Evolutionary conservation across 805 yeast species (phyloP).

Genomic region (Ogataea thermomethanolica): DNA sequence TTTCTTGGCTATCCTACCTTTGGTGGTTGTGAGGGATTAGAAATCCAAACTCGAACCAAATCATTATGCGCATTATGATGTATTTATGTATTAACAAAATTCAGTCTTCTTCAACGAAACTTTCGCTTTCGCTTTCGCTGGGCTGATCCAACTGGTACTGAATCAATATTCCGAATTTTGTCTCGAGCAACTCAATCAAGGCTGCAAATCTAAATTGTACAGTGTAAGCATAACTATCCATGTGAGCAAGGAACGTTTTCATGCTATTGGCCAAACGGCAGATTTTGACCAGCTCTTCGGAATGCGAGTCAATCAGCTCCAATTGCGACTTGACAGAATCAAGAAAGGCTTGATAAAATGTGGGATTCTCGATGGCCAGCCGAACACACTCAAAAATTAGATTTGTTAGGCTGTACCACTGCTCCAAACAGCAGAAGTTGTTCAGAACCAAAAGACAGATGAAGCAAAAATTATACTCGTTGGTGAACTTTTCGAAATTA

Average conservation of each 20-base stretch:
- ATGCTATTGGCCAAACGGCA: conserved; percentile 10
- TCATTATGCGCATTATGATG: not conserved
- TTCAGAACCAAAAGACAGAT: conserved; percentile 50
- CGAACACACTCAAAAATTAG: conserved; percentile 38
- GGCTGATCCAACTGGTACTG: conserved; percentile 8
- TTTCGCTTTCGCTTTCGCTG: conserved; percentile 6
- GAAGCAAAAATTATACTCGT: conserved; percentile 54
- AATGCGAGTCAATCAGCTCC: conserved; percentile 34
- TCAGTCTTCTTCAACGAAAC: conserved; percentile 2
- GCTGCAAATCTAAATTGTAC: conserved; percentile 15
- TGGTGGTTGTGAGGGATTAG: not conserved
- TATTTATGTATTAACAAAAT: not conserved
- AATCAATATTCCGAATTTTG: conserved; percentile 11
- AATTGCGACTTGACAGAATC: conserved; percentile 36
- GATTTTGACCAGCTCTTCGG: conserved; percentile 12
- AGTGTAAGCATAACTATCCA: conserved; percentile 10
- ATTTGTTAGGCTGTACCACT: conserved; percentile 55
- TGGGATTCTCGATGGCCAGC: conserved; percentile 23
- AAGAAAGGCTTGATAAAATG: conserved; percentile 34
- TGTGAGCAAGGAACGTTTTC: conserved; percentile 12
- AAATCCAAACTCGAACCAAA: conserved; percentile 1
- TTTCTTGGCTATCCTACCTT: conserved; percentile 1
- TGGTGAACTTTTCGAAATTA: conserved; percentile 38
- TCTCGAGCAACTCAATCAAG: conserved; percentile 12
- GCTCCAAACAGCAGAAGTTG: conserved; percentile 59